Base-by-base conservation (phyloP, 352 stramenopile species). In the Globisporangium camurandrum region DNA sequence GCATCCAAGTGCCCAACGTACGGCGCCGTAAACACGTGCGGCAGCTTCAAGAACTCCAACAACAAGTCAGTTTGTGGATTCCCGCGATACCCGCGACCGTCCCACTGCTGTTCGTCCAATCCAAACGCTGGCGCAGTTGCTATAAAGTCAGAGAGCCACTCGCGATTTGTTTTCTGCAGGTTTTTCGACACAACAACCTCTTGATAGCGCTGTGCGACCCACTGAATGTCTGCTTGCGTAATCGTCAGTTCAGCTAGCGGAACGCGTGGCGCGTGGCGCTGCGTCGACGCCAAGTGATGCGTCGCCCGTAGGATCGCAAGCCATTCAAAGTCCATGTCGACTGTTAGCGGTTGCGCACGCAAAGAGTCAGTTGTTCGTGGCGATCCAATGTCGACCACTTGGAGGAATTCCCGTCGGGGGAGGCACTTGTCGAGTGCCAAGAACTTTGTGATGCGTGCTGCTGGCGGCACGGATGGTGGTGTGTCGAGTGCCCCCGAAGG, bases 381-480 rank as follows among this genome's bases (percentile, higher is more conserved):
- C 10, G 34, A 16, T 45, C 33, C 33, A 56, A 96, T 79, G 47
- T 98, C 71, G 4, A 98, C 46, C 28, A 99, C 84, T 48, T 98
- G 92, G 31, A 99, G 75, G 60, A 97, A 98, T 28, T 97, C 85
- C 22, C 95, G 70, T 40, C 88, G 81, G 12, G 92, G 96, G 4
- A 99, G 75, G 55, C 95, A 99, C 67, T 99, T 99, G 78, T 99
- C 97, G n/a, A 99, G 74, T 24, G 96, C 96, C n/a, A 99, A 60
- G 67, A 99, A 99, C 33, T 86, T 84, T 24, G 96, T 99, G 57
- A 65, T 57, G 11, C 48, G 34, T 20, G 43, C 20, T 10, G 42
- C 30, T 55, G 50, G 28, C n/a, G 31, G 9, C 10, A n/a, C 49
- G 22, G 59, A 24, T 9, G 30, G 3, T 31, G 20, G 17, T n/a